Conservation (phyloP, 2,329 filamentous ascomycete species). For the Lojkania enalia region DNA sequence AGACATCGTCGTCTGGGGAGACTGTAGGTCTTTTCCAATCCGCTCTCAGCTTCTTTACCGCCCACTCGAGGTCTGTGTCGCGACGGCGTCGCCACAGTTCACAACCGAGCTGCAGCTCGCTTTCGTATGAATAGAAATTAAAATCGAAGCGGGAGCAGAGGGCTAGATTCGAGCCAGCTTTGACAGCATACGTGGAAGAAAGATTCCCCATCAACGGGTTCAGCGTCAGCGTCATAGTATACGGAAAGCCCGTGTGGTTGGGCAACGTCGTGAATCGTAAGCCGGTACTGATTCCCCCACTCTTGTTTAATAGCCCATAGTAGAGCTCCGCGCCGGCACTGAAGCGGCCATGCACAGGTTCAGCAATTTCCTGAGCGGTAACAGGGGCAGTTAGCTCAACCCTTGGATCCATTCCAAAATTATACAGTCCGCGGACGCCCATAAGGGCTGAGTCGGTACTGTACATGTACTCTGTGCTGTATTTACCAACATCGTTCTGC, state of each 20-base stretch:
- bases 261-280: slow-evolving; percentile 87
- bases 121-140: slow-evolving; percentile 98
- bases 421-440: slow-evolving; percentile 87
- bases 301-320: slow-evolving; percentile 93
- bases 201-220: slow-evolving; percentile 95
- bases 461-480: slow-evolving; percentile 85
- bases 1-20: slow-evolving; percentile 65
- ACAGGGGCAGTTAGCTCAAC: slow-evolving; percentile 28
- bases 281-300: slow-evolving; percentile 86
- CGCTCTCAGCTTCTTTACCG: slow-evolving; percentile 47
- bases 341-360: slow-evolving; percentile 76
- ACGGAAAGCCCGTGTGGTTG: slow-evolving; percentile 78
- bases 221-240: slow-evolving; percentile 89
- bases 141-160: slow-evolving; percentile 93
- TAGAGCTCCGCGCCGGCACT: slow-evolving; percentile 92
- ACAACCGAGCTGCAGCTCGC: slow-evolving; percentile 85
- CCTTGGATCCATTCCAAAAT: slow-evolving; percentile 77
- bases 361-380: slow-evolving; percentile 39
- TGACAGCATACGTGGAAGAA: slow-evolving; percentile 87
- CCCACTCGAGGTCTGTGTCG: slow-evolving; percentile 49
- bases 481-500: slow-evolving; percentile 84
- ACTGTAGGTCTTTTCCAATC: slow-evolving; percentile 44
- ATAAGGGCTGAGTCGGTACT: slow-evolving; percentile 90
- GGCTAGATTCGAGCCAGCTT: slow-evolving; percentile 79
- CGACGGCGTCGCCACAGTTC: slow-evolving; percentile 79